Evolutionary conservation across 805 yeast species (phyloP), one percentile per base, ranked within the genome.

Genomic region (Myxozyma kluyveri): DNA sequence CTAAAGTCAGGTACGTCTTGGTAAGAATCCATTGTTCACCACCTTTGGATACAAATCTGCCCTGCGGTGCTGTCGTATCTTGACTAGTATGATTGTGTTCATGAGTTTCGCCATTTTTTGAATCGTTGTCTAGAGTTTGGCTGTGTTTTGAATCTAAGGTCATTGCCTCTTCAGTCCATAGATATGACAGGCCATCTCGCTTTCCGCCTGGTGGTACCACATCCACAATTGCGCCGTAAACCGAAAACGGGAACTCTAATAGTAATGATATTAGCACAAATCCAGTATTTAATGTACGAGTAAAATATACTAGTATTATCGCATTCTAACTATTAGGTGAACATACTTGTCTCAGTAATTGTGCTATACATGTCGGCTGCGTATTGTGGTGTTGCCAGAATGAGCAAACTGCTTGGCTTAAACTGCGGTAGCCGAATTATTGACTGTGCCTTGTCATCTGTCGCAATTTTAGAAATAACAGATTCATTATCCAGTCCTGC

Each of bases 351-450:
- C 39, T 43, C 50, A 6, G 59, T 40, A 4, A 54, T 35, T 14
- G 55, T 38, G 29, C 23, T 29, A 42, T 53, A 56, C 37, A 71
- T 52, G 38, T 67, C 65, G 7, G 49, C 31, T 12, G 73, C 69
- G 32, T 67, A 59, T 44, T 64, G 63, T 10, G 73, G 71, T 17
- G 74, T 68, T 4, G 63, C 65, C 3, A 69, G 64, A 3, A 67
- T 59, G 2, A 70, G 38, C 17, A 68, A 24, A 6, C 59, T 42
- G n/a, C 24, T 44, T 2, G 59, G 54, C 17, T 21, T 17, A 26
- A 54, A 54, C 39, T 29, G 32, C n/a, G 52, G 53, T 4, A 36
- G 51, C 40, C 33, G 47, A 6, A 50, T 31, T 3, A 45, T 31
- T 24, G 47, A 12, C n/a, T 47, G 44, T 2, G 44, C 19, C 21